Evolutionary conservation across 441 rosid genomes (phyloP), one percentile per base, ranked within the genome.

Genomic region (Capsella rubella): DNA sequence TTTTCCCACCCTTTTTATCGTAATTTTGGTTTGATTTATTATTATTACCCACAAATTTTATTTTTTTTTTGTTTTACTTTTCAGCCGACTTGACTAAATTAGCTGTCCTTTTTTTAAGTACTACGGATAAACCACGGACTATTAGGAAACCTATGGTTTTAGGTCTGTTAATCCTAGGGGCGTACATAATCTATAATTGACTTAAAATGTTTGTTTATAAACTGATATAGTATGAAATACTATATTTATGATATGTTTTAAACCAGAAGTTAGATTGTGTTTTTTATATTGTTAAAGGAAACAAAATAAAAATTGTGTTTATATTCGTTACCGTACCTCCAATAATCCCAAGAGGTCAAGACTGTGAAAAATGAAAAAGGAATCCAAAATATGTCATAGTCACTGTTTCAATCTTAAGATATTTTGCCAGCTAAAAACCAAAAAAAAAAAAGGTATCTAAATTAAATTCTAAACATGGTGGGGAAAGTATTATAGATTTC

Each of bases 71-170:
- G 3, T 28, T 28, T 28, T 8, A 15, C 60, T 37, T 35, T 11
- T 8, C 53, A 18, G 71, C 71, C 71, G 71, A 52, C 61, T 39
- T 40, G 6, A 9, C 45, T 34, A 29, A 54, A 55, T 55, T 14
- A 21, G 49, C 59, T 35, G 70, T 51, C 59, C 1, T 31, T 21
- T 16, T 16, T 59, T 59, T 12, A 18, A 21, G 15, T 18, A 35
- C 28, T 9, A 57, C 42, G 43, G 40, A 29, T 27, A 14, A 32
- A 16, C 34, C 52, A 37, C 50, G 10, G 53, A n/a, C 9, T 14
- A 29, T 16, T 53, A 68, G 72, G 42, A 54, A 12, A 10, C 55
- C 34, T 34, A 56, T 29, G 34, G 73, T 57, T 43, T 21, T 21
- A 21, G 29, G 21, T 7, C 3, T 25, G 25, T 68, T n/a, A 43